Base-by-base conservation (phyloP, 306 rosid genomes). In the Inga laurina region DNA sequence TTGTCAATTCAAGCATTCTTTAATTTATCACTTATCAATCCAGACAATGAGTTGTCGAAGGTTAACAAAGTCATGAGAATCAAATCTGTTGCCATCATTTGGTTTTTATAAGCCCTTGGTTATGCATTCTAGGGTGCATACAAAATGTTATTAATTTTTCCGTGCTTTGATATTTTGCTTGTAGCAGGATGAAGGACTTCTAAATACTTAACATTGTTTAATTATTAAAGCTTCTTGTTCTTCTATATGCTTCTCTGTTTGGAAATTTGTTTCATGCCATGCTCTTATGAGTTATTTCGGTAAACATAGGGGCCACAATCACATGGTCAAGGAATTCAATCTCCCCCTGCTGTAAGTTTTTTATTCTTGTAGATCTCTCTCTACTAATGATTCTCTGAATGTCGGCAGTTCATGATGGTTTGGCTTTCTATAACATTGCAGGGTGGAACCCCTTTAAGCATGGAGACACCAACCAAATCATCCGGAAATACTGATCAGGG, bases 401-500 rank as follows among this genome's bases (percentile, higher is more conserved):
- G 66, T 44, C 37, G 69, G 52, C 43, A 66, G 71, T 34, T 57
- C 56, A 73, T 83, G 75, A 48, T 79, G 79, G 45, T 34, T 84
- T 82, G 84, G 34, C 80, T 59, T 80, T 85, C 67, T 61, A 75
- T 70, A 79, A 85, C 43, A 72, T 45, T 85, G 89, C 94, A 96
- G 99, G 88, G 86, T 81, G 92, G 51, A 45, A 80, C 88, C 83
- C 93, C 92, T 73, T 66, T 87, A 85, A 88, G 88, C 78, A 62
- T 89, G 14, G 98, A 91, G 79, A 83, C 92, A 41, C 95, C 98
- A 82, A 86, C 93, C 67, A 96, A 94, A 84, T 89, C 89, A 27
- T 82, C 92, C n/a, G 98, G 95, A 87, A 96, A 88, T 84, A 83
- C 91, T 44, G 93, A 94, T 79, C 88, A 74, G 72, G 98, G 94